Conservation (phyloP, 2,329 filamentous ascomycete species). For the Purpureocillium lavendulum region DNA sequence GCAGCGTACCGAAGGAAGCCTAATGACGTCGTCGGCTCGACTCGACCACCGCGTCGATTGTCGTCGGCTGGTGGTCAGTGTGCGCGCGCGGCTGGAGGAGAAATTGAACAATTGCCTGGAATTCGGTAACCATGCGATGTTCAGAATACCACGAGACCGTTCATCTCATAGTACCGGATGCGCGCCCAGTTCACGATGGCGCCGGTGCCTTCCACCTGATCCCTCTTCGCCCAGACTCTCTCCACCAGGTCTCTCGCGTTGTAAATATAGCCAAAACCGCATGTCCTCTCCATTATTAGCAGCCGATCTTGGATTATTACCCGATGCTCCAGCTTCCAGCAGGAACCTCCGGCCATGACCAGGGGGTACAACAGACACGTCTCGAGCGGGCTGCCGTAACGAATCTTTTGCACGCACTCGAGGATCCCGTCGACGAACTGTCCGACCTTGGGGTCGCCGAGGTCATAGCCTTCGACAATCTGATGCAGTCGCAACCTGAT, state of each 20-base stretch:
- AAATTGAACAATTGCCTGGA: too few species aligned
- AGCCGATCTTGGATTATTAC: conserved; percentile 29
- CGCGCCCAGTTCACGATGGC: conserved; percentile 24
- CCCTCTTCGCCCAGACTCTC: conserved; percentile 26
- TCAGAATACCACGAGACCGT: conserved; percentile 23
- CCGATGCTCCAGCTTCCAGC: conserved; percentile 25
- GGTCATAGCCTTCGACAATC: conserved; percentile 31
- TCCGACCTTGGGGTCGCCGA: conserved; percentile 22
- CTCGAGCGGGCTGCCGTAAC: conserved; percentile 31
- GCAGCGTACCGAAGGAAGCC: too few species aligned
- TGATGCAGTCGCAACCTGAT: conserved; percentile 32
- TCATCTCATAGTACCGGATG: conserved; percentile 27
- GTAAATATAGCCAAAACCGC: conserved; percentile 33
- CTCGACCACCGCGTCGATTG: too few species aligned
- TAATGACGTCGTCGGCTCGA: too few species aligned
- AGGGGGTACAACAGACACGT: conserved; percentile 31
- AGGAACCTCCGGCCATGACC: conserved; percentile 31
- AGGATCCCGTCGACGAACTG: conserved; percentile 24
- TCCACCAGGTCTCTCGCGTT: conserved; percentile 29
- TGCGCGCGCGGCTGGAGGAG: too few species aligned
- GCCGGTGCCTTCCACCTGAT: conserved; percentile 16
- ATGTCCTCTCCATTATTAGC: conserved; percentile 34
- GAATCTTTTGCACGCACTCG: conserved; percentile 26
- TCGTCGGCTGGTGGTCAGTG: too few species aligned
- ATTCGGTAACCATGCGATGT: background rate